These are phyloP conservation scores for Datura wrightii DNA, from an alignment of 257 asterid genomes.

Conservation along the genomic window DNA sequence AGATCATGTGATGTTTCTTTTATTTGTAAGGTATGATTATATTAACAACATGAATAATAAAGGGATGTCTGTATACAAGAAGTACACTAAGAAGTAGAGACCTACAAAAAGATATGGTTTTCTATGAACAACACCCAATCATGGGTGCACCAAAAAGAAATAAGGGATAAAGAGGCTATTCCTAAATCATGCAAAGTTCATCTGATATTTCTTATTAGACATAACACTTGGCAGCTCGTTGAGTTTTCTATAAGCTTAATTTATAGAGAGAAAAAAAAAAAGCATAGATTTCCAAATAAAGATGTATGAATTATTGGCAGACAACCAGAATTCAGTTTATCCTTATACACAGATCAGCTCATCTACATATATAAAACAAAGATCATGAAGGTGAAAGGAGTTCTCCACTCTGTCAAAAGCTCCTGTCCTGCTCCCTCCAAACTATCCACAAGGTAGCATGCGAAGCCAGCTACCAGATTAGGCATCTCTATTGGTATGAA, in stretches of 20 bases:
- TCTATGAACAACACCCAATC: not conserved
- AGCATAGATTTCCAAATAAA: conserved; percentile 6
- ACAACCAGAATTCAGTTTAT: conserved; percentile 22
- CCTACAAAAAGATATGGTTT: not conserved
- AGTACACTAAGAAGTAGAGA: conserved; percentile 2
- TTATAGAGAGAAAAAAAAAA: not conserved
- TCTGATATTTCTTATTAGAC: not conserved
- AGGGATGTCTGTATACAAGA: not conserved
- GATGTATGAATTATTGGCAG: conserved; percentile 20
- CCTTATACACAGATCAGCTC: conserved; percentile 10
- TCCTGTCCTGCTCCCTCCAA: conserved; percentile 20
- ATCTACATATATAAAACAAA: conserved; percentile 17
- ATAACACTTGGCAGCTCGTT: not conserved
- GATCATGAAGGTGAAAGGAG: not conserved
- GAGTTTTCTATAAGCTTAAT: not conserved
- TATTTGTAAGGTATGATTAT: not conserved
- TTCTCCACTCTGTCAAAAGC: conserved; percentile 13
- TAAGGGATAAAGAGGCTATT: not conserved
- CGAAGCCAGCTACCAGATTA: not conserved
- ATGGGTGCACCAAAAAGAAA: not conserved
- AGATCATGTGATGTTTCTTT: not conserved
- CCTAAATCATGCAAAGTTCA: not conserved
- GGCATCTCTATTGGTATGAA: not conserved
- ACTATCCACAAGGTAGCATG: conserved; percentile 8
- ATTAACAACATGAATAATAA: not conserved